Conservation (phyloP, 768 basidiomycete species). For the Suillus hirtellus region DNA sequence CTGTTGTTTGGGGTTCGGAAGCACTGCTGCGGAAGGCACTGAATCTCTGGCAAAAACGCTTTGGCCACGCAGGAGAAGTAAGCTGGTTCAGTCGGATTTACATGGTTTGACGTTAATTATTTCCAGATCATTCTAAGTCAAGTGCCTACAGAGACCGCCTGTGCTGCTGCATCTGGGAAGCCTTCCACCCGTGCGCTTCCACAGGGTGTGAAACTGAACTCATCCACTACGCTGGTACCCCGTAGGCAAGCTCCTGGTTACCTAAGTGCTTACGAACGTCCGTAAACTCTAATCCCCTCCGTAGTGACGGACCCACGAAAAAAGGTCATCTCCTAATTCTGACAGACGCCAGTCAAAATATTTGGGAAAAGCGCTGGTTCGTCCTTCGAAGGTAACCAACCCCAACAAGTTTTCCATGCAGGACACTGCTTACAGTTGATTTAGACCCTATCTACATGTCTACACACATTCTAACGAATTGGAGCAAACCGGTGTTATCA, state of each 20-base stretch:
- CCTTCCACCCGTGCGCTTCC: conserved; percentile 15
- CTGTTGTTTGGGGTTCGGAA: conserved; percentile 64
- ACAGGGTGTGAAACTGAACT: conserved; percentile 66
- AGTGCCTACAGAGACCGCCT: conserved; percentile 61
- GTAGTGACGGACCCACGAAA: conserved; percentile 81
- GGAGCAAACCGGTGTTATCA: conserved; percentile 82
- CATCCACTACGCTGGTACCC: conserved; percentile 71
- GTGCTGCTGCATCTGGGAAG: conserved; percentile 34
- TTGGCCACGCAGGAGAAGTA: conserved; percentile 78
- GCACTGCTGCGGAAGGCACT: conserved; percentile 65
- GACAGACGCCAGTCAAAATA: conserved; percentile 73
- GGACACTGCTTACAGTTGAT: conserved; percentile 11
- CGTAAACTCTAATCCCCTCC: conserved; percentile 9
- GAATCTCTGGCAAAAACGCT: conserved; percentile 80
- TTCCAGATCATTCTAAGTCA: conserved; percentile 77
- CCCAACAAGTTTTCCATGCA: neutral
- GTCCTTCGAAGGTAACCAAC: conserved; percentile 72
- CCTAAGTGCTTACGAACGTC: conserved; percentile 2
- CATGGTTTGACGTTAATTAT: conserved; percentile 10
- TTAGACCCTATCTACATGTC: conserved; percentile 86
- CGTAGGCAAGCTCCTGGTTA: conserved; percentile 53
- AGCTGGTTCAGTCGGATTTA: conserved; percentile 22
- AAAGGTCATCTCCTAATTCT: conserved; percentile 82
- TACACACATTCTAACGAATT: conserved; percentile 83
- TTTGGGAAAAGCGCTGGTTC: conserved; percentile 86